A percentile compares a stretch with the other conserved stretches of the same genome.
Conservation (phyloP, 805 yeast species). For the Kazachstania viticola region DNA sequence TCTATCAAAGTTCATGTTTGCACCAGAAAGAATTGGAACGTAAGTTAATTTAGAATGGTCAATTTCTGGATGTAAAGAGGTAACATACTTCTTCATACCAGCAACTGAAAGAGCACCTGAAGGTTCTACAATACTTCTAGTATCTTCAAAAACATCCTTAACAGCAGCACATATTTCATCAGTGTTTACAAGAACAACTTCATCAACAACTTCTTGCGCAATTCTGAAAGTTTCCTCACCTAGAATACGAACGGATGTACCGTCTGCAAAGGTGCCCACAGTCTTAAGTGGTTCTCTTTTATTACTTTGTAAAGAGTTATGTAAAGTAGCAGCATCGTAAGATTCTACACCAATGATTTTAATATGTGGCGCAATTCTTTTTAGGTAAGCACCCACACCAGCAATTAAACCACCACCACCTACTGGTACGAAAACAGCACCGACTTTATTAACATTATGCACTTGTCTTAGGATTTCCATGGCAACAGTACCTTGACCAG, state of each 20-base stretch:
- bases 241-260: constrained; percentile 84
- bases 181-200: constrained; percentile 70
- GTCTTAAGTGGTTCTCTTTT: constrained; percentile 44
- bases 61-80: constrained; percentile 47
- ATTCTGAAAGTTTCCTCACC: constrained; percentile 90
- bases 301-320: constrained; percentile 50
- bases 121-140: constrained; percentile 89
- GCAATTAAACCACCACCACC: constrained; percentile 97
- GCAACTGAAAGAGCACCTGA: constrained; percentile 96
- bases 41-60: constrained; percentile 63
- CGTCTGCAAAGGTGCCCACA: constrained; percentile 98
- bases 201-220: constrained; percentile 73
- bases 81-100: constrained; percentile 76
- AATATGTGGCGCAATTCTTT: constrained; percentile 95
- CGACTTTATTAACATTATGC: constrained; percentile 47
- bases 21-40: constrained; percentile 85
- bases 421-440: constrained; percentile 83
- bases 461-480: constrained; percentile 86
- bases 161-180: constrained; percentile 97
- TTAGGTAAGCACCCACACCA: constrained; percentile 82
- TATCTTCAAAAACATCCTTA: constrained; percentile 92
- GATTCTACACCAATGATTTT: constrained; percentile 95
- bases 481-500: constrained; percentile 98
- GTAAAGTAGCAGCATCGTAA: constrained; percentile 86
- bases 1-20: constrained; percentile 96